phyloP scores from a whole-genome alignment of 495 filamentous ascomycete genomes.

The Aspergillus cristatus region DNA sequence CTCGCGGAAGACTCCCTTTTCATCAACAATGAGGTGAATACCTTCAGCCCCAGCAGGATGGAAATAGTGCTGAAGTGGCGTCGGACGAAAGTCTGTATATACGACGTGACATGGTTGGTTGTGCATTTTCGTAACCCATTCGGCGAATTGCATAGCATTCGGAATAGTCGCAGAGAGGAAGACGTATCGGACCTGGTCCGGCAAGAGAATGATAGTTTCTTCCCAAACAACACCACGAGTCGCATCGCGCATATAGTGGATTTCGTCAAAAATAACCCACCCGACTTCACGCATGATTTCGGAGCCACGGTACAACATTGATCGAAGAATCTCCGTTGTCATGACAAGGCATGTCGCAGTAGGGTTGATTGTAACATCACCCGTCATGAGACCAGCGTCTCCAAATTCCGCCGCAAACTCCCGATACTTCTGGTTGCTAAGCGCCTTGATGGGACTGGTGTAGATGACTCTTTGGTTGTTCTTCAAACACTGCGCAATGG shows the following conservation, averaged over 20 bases:
- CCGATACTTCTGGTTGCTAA: slow-evolving; percentile 97
- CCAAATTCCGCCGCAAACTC: slow-evolving; percentile 94
- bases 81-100: slow-evolving; percentile 95
- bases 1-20: slow-evolving; percentile 90
- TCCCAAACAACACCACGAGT: slow-evolving; percentile 96
- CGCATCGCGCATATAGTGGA: slow-evolving; percentile 96
- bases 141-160: slow-evolving; percentile 97
- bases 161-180: slow-evolving; percentile 99
- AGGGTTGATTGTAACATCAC: slow-evolving; percentile 97
- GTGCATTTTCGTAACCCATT: slow-evolving; percentile 97
- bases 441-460: slow-evolving; percentile 95
- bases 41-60: slow-evolving; percentile 90
- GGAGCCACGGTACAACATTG: slow-evolving; percentile 95
- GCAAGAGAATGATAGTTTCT: slow-evolving; percentile 93
- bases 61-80: slow-evolving; percentile 94
- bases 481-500: slow-evolving; percentile 94
- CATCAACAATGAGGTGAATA: slow-evolving; percentile 90
- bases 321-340: slow-evolving; percentile 98
- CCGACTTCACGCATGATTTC: slow-evolving; percentile 98
- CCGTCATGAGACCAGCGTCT: slow-evolving; percentile 96
- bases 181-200: slow-evolving; percentile 96
- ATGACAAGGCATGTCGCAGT: slow-evolving; percentile 97
- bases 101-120: slow-evolving; percentile 96
- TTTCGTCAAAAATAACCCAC: slow-evolving; percentile 97
- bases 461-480: slow-evolving; percentile 97